phyloP scores from a whole-genome alignment of 306 rosid species.

The Sechiopsis laciniata region DNA sequence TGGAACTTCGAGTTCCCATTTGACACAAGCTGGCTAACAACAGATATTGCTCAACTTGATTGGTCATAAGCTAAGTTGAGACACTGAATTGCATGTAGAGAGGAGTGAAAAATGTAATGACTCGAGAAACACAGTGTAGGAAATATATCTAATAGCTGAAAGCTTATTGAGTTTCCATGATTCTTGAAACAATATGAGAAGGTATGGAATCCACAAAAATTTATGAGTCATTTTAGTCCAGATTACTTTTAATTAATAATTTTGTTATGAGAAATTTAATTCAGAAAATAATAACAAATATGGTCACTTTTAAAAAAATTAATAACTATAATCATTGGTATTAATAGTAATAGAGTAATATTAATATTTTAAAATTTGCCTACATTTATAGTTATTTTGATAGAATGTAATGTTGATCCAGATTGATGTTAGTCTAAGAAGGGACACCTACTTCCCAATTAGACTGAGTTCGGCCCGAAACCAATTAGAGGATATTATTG shows the following conservation, averaged over 20 bases:
- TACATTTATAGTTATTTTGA: no score
- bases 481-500: no score
- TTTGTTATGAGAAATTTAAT: no score
- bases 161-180: constrained; percentile 34
- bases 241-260: no score
- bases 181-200: constrained; percentile 34
- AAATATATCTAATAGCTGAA: constrained; percentile 50
- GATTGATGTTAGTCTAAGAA: background rate
- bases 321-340: no score
- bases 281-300: no score
- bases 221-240: no score
- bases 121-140: constrained; percentile 54
- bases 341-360: no score
- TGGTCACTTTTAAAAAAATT: no score
- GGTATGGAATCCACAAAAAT: no score
- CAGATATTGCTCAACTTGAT: constrained; percentile 46
- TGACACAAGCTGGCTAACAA: constrained; percentile 46
- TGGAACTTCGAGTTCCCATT: constrained; percentile 37
- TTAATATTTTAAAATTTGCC: no score
- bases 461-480: background rate
- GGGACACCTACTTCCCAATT: background rate
- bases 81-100: constrained; percentile 53
- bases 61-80: constrained; percentile 58
- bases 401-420: no score
- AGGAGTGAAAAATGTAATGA: constrained; percentile 52